Percentiles rank a stretch among this genome's conserved stretches.
Conservation (phyloP, 2,329 filamentous ascomycete genomes). For the Colletotrichum higginsianum region DNA sequence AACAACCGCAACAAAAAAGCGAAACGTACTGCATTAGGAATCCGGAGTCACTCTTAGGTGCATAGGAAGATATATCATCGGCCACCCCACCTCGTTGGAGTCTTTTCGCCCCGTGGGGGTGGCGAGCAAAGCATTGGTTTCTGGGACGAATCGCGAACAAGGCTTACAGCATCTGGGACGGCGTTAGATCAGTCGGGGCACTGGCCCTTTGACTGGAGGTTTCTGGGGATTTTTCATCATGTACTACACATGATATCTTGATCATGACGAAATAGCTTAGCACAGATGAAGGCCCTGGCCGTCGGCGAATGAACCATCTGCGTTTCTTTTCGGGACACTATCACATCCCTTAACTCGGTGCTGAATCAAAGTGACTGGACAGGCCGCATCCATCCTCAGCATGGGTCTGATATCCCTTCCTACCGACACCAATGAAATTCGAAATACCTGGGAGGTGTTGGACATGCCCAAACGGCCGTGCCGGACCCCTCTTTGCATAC, state of each 20-base stretch:
- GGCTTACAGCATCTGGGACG: slow-evolving; percentile 14
- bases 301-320: slow-evolving; percentile 1
- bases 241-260: slow-evolving; percentile 12
- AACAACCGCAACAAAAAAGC: neutral
- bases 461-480: neutral
- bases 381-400: neutral
- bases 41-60: slow-evolving; percentile 37
- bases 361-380: too few species aligned
- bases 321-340: neutral
- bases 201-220: slow-evolving; percentile 13
- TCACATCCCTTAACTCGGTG: too few species aligned
- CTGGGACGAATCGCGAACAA: neutral
- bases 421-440: too few species aligned
- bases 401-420: neutral
- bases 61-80: slow-evolving; percentile 23
- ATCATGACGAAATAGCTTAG: slow-evolving; percentile 15
- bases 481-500: neutral
- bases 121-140: neutral
- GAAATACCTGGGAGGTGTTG: neutral
- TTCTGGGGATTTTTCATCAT: slow-evolving; percentile 9
- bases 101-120: neutral
- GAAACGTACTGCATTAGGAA: slow-evolving; percentile 1
- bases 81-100: slow-evolving; percentile 17
- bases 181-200: slow-evolving; percentile 16
- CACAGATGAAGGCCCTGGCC: slow-evolving; percentile 10